Base-by-base conservation (phyloP, 2,329 filamentous ascomycete species). In the Colletotrichum theobromicola region DNA sequence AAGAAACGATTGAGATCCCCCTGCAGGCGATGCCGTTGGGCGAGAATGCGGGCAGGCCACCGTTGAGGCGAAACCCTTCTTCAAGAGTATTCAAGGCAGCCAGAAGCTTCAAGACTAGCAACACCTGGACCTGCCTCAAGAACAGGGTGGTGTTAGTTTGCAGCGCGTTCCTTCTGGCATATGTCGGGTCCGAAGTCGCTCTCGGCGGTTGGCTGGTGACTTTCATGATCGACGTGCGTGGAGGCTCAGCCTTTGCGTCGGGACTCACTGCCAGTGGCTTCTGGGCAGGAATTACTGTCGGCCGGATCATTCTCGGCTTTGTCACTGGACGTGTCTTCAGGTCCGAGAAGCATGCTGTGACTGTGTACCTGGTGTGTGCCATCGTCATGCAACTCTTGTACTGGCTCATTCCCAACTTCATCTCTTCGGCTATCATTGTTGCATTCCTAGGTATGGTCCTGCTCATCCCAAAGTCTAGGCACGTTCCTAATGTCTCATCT, bases 211-310 rank as follows among this genome's bases (percentile, higher is more conserved):
- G 94, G 94, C 93, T 97, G 76, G 92, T 95, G 65, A 93, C 93
- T 1, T 97, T 97, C 82, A 97, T 97, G 94, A 91, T 95, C 18
- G 87, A 90, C 24, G 92, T 95, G 28, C 90, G 95, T 12, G 83
- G 92, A 50, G 94, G 92, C 6, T 88, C 87, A 24, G 85, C 91
- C 0, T 96, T 96, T 79, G 88, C 91, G 3, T 92, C 93, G 46
- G 94, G 95, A 4, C 90, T 97, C 85, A 91, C 91, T 0, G 92
- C 92, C 0, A 96, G 94, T 0, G 93, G 94, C 0, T 97, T 96
- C 84, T 98, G 95, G 95, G 89, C 95, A 50, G 95, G 95, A 0
- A 88, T 97, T 76, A 95, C 94, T 0, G 82, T 95, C 0, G 95
- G 95, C 0, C 87, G 95, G 2, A 85, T 97, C 5, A 82, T 92